Evolutionary conservation across 202 grass and related monocot species (phyloP), one percentile per base, ranked within the genome.

Genomic region (Zizania palustris): DNA sequence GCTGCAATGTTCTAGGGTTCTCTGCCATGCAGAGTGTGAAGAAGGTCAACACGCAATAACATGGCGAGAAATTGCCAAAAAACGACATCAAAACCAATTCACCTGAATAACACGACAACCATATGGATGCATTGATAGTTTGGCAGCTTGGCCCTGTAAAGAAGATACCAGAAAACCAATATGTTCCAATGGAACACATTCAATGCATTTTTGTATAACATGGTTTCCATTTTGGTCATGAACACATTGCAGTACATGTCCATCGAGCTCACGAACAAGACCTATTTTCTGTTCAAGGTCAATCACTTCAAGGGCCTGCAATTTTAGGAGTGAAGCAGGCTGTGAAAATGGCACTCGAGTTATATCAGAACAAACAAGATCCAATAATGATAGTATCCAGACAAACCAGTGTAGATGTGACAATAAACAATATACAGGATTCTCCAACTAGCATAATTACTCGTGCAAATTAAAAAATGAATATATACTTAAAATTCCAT

Each of bases 21-120:
- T 98, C 95, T 98, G 79, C 68, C 36, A 28, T 20, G 51, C 55
- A 67, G 34, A 61, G 63, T 28, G 67, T 46, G 14, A 66, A 75
- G 20, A 83, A 22, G 37, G 36, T 53, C 15, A 62, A 14, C 34
- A 55, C 34, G 73, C n/a, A 34, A 79, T 16, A 69, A 75, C 46
- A 3, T 37, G 33, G 54, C 63, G 50, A 40, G 4, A 66, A 75
- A 11, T 49, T 70, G 4, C 42, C 75, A 45, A 33, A 7, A 45
- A 48, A 70, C 48, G 16, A 73, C 16, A 58, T 6, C 6, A 5
- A 36, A 67, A 57, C 21, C 39, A 78, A 57, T 18, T 84, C 35
- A 98, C 95, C 95, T 98, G 95, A 86, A 98, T 98, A 57, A 98
- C 95, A 79, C 95, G 82, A 49, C 95, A 98, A 49, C 95, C 95